Evolutionary conservation across 2,329 filamentous ascomycete species (phyloP), one percentile per base, ranked within the genome.

Genomic region (Penicillium janthinellum): DNA sequence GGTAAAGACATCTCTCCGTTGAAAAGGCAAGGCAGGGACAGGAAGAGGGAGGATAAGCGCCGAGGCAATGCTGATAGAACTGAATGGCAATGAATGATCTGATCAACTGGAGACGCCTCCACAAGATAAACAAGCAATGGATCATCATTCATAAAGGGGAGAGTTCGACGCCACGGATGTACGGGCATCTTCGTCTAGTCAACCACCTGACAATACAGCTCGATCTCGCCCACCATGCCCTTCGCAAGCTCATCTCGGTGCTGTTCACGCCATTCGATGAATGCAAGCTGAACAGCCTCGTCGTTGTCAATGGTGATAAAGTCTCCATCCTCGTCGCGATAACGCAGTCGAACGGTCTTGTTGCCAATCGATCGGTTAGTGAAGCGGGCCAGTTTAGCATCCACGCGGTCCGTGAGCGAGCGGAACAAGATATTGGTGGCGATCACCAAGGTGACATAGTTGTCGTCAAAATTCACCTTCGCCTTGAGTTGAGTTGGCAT

Each of bases 391-490:
- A 99, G 85, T 76, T 99, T 99, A 31, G 92, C 92, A 72, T 99
- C 95, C 69, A 99, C 97, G 11, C 95, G 90, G 73, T 98, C 95
- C 64, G 95, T 92, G 57, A 99, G 83, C 25, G 91, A 95, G 66
- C 95, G 91, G 77, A 96, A 98, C 42, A 91, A 90, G 70, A 98
- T 98, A 73, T 96, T 96, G 77, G 92, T 96, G 35, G 92, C 90
- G 44, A 96, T 96, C 11, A 99, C 94, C n/a, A 99, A 84, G 0
- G 94, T 97, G 60, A 97, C 90, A 67, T 96, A 96, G 72, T 93
- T 95, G 49, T 90, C 90, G 48, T 95, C 91, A 72, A 91, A 96
- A 71, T 94, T 94, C 58, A 99, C 92, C 74, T 96, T 96, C 53
- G 97, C 93, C 78, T 97, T 98, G 54, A 99, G 84, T 72, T 98